Evolutionary conservation across 2,329 filamentous ascomycete genomes (phyloP), one percentile per base, ranked within the genome.

Genomic region (Neopestalotiopsis sp.): DNA sequence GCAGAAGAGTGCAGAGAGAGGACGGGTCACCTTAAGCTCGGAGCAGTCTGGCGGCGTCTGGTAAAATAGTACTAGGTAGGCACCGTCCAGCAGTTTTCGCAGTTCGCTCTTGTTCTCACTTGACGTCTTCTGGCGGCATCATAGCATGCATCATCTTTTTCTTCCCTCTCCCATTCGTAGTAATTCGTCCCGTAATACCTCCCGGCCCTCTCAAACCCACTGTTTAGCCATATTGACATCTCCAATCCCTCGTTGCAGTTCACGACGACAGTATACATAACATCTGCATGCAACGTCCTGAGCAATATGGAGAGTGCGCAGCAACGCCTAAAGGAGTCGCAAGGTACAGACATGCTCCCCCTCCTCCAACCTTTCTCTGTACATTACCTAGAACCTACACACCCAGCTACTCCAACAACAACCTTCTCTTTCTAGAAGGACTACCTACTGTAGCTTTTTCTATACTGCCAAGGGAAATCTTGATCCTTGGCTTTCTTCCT

Each of bases 301-400:
- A 65, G 42, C 38, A 67, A 38, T 40, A 64, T 67, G 65, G 53
- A 67, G 32, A 61, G 65, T 32, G 53, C 65, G n/a, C 53, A 59
- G 49, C 66, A 67, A 69, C 69, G 68, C 61, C 66, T 69, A 64
- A 72, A 69, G 69, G 74, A 72, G 69, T 68, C 67, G 72, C 70
- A 74, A 65, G 70, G 65, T 56, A 40, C 57, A 49, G 32, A 34
- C 20, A 20, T 28, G 12, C 14, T 7, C 17, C 49, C 42, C 32
- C 24, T 20, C 45, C n/a, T n/a, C 20, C 14, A 20, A 61, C 45
- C 40, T 38, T 61, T 10, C 30, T 13, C 28, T 56, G 13, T 75
- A 68, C 45, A 53, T n/a, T 63, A 65, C 69, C 67, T 71, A 72
- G 61, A 70, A 70, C 68, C 61, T 72, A 68, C 40, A 24, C 13